Evolutionary conservation across 1,139 yeast genomes (phyloP).

Genomic region (Kodamaea ohmeri): DNA sequence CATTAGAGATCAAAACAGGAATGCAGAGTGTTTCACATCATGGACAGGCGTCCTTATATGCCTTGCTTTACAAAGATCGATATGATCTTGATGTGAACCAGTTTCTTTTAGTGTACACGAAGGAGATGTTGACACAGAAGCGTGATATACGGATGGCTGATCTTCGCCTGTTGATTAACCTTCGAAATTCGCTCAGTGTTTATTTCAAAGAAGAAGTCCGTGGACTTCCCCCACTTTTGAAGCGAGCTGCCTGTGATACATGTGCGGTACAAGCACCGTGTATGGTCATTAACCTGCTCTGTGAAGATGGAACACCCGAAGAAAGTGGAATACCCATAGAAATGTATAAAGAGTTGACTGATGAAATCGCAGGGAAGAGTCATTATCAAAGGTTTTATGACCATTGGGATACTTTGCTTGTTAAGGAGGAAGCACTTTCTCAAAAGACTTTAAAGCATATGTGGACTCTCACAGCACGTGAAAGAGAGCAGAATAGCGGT

Average conservation of each 20-base stretch:
- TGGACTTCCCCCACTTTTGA: slow-evolving; percentile 58
- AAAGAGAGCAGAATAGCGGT: slow-evolving; percentile 61
- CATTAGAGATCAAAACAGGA: slow-evolving; percentile 91
- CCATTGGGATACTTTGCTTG: slow-evolving; percentile 73
- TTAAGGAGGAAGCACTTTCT: slow-evolving; percentile 67
- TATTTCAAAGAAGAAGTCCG: slow-evolving; percentile 50
- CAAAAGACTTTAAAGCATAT: slow-evolving; percentile 56
- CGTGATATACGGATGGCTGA: slow-evolving; percentile 57
- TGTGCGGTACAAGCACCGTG: slow-evolving; percentile 66
- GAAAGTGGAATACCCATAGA: slow-evolving; percentile 47
- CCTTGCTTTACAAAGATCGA: slow-evolving; percentile 73
- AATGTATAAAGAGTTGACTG: slow-evolving; percentile 47
- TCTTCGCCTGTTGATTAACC: slow-evolving; percentile 58
- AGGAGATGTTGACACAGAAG: slow-evolving; percentile 52
- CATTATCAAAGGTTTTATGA: slow-evolving; percentile 53
- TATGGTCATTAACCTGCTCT: slow-evolving; percentile 61
- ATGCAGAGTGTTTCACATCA: slow-evolving; percentile 64
- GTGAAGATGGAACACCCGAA: slow-evolving; percentile 54
- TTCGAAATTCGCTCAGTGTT: slow-evolving; percentile 68
- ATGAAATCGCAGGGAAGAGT: slow-evolving; percentile 42
- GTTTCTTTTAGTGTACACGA: slow-evolving; percentile 74
- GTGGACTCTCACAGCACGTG: slow-evolving; percentile 62
- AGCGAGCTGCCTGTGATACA: slow-evolving; percentile 59
- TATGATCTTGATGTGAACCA: slow-evolving; percentile 66
- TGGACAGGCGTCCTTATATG: slow-evolving; percentile 87